A percentile compares a stretch with the other conserved stretches of the same genome.
These are phyloP conservation scores for Mycena haematopus DNA, from an alignment of 768 basidiomycete genomes.

Conservation along the genomic window DNA sequence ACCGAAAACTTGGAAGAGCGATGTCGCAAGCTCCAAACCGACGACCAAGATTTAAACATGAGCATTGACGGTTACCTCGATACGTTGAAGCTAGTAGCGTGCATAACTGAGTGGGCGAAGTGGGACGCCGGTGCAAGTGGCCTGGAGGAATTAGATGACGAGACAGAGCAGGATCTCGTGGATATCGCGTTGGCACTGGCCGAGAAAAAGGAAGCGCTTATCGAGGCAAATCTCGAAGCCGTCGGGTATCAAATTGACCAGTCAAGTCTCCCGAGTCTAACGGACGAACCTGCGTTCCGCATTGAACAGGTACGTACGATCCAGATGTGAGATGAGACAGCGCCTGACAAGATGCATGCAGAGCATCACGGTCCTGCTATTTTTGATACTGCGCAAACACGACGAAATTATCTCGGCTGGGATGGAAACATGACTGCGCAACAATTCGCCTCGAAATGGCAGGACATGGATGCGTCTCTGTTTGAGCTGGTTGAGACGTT, in stretches of 20 bases:
- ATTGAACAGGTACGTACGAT: slow-evolving; percentile 19
- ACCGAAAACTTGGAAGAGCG: neutral
- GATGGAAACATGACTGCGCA: slow-evolving; percentile 1
- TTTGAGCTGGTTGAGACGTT: neutral
- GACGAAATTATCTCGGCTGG: slow-evolving; percentile 1
- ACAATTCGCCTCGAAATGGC: slow-evolving; percentile 1
- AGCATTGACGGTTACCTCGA: slow-evolving; percentile 14
- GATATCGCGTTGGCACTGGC: neutral
- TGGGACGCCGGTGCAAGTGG: neutral
- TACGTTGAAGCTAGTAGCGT: slow-evolving; percentile 1
- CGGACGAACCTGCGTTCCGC: slow-evolving; percentile 1
- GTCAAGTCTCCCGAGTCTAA: neutral
- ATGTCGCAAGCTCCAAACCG: slow-evolving; percentile 16
- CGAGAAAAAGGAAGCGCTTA: neutral
- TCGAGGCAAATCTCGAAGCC: neutral
- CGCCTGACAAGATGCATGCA: neutral
- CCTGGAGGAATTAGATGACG: slow-evolving; percentile 14
- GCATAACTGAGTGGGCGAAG: slow-evolving; percentile 3
- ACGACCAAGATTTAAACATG: neutral
- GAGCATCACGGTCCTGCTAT: slow-evolving; percentile 10
- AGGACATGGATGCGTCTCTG: slow-evolving; percentile 4
- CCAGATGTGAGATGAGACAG: too few species aligned
- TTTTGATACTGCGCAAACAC: slow-evolving; percentile 9
- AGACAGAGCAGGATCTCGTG: slow-evolving; percentile 1
- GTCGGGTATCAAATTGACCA: neutral